phyloP scores from a whole-genome alignment of 1,284 basidiomycete species.

The Trichosporon inkin region DNA sequence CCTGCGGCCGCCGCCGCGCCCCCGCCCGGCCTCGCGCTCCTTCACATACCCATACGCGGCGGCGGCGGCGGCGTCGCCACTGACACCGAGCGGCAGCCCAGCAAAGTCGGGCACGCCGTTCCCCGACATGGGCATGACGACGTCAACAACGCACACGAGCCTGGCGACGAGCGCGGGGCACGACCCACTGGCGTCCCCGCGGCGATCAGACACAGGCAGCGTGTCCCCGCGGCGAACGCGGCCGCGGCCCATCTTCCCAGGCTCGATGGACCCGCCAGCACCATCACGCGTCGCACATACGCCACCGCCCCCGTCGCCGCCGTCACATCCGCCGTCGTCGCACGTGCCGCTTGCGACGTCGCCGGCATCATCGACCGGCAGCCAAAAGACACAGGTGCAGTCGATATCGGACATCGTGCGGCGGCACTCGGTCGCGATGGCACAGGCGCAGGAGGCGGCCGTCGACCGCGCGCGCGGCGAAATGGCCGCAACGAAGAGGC shows the following conservation, averaged over 20 bases:
- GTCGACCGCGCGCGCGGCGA: constrained; percentile 28
- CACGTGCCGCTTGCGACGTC: constrained; percentile 5
- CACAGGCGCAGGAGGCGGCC: constrained; percentile 26
- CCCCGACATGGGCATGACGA: background rate
- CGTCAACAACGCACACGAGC: constrained; percentile 2
- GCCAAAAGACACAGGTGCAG: constrained; percentile 11
- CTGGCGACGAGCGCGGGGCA: background rate
- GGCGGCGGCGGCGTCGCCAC: background rate
- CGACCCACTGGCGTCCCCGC: background rate
- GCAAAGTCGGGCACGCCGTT: background rate
- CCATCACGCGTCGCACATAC: background rate
- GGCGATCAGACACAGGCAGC: background rate
- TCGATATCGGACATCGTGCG: constrained; percentile 52
- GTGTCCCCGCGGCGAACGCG: background rate
- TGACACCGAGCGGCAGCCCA: background rate
- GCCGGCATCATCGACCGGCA: constrained; percentile 8
- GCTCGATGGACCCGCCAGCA: background rate
- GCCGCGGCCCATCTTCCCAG: constrained; percentile 9
- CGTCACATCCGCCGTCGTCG: constrained; percentile 8
- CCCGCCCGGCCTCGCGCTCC: constrained; percentile 9
- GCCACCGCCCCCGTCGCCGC: background rate
- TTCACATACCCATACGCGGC: background rate
- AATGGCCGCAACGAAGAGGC: constrained; percentile 3
- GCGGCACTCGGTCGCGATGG: constrained; percentile 39
- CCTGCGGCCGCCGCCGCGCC: constrained; percentile 20